Evolutionary conservation across 1,284 basidiomycete genomes (phyloP), one percentile per base, ranked within the genome.

Genomic region (Anthracocystis panici-leucophaei): DNA sequence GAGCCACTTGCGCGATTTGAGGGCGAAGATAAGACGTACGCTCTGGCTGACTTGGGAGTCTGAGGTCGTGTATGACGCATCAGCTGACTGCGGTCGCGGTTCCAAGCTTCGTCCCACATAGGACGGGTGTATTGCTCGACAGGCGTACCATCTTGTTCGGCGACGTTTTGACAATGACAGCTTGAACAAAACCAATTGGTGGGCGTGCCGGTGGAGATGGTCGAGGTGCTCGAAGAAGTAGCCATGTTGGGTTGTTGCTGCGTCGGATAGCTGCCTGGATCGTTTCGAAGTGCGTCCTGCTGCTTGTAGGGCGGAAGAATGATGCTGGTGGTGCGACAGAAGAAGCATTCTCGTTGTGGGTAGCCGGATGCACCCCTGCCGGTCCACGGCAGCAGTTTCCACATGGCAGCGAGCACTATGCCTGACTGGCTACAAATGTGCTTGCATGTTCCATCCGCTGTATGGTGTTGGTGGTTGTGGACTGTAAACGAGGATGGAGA

Each of bases 171-270:
- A 46, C 75, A 75, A 23, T 77, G 67, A 29, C 81, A 83, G 44
- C 59, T 64, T 7, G 79, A 72, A 48, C 81, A 83, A 61, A 60
- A 79, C 81, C 81, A 83, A 33, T 78, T 76, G 18, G 63, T 58
- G 1, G 69, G 66, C 3, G 75, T 79, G 51, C 79, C 79, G 18
- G 77, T 74, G 8, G 79, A 81, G 18, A 79, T 65, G 55, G 52
- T 52, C 2, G 55, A 40, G 5, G 58, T 29, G 5, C 41, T 65
- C 3, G 69, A 72, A 0, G 64, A 64, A 0, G 64, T 63, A 5
- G 71, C 64, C 21, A 69, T 14, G 23, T 42, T 33, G 40, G 48
- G 45, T 0, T 18, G 16, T 9, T 18, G 20, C 2, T 16, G 21
- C 33, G n/a, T n/a, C 11, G n/a, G n/a, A 14, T 3, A 12, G 31